These are phyloP conservation scores for Lichenothelia convexa DNA, from an alignment of 495 filamentous ascomycete species.

Conservation along the genomic window DNA sequence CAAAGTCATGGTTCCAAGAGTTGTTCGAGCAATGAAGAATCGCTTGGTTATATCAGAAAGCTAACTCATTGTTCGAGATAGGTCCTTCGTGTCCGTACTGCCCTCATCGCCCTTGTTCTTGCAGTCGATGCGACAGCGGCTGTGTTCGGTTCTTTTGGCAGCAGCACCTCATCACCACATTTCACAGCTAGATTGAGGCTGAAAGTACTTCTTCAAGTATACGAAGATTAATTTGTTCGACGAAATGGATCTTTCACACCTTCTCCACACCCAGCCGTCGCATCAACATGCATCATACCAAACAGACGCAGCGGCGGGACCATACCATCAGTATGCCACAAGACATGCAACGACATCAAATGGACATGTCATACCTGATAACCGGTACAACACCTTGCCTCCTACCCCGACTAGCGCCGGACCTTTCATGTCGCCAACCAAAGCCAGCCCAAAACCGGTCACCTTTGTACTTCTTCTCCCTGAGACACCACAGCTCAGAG, in stretches of 20 bases:
- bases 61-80: too few relatives aligned
- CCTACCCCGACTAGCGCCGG: not conserved
- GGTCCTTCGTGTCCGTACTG: too few relatives aligned
- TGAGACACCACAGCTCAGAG: slow-evolving; percentile 50
- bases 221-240: not conserved
- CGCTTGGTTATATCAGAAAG: too few relatives aligned
- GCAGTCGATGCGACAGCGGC: too few relatives aligned
- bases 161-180: not conserved
- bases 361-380: not conserved
- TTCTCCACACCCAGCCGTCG: too few relatives aligned
- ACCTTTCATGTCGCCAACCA: slow-evolving; percentile 30
- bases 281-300: slow-evolving; percentile 11
- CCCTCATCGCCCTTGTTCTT: too few relatives aligned
- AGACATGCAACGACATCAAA: slow-evolving; percentile 3
- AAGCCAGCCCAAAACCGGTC: slow-evolving; percentile 49
- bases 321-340: slow-evolving; percentile 23
- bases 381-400: not conserved
- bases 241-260: slow-evolving; percentile 26
- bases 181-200: not conserved
- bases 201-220: not conserved
- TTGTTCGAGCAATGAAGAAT: too few relatives aligned
- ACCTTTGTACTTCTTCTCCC: slow-evolving; percentile 70
- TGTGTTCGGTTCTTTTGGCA: too few relatives aligned
- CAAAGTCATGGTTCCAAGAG: too few relatives aligned
- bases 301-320: slow-evolving; percentile 2